phyloP scores from a whole-genome alignment of 2,329 filamentous ascomycete genomes.

The Coleophoma eucalyptorum region DNA sequence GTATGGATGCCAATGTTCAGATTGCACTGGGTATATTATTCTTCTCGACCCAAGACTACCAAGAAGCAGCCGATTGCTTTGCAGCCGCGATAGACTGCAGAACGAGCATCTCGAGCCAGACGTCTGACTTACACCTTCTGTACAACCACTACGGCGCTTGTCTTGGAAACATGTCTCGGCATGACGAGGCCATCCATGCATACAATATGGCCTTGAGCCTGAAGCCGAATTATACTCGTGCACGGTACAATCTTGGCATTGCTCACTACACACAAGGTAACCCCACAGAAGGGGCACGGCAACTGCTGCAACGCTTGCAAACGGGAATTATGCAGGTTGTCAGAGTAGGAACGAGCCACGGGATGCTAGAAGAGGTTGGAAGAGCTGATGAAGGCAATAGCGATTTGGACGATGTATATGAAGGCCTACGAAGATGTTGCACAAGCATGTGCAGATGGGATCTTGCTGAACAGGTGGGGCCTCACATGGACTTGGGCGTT shows the following conservation, averaged over 20 bases:
- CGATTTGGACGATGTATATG: background rate
- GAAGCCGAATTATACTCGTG: background rate
- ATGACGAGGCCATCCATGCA: background rate
- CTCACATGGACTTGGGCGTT: background rate
- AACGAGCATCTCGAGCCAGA: constrained; percentile 57
- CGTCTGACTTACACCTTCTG: constrained; percentile 10
- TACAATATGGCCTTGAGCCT: background rate
- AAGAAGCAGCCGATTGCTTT: constrained; percentile 5
- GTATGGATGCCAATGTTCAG: constrained; percentile 3
- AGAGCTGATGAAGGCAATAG: background rate
- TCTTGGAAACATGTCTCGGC: background rate
- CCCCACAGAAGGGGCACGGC: background rate
- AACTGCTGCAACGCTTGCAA: background rate
- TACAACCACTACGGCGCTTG: constrained; percentile 5
- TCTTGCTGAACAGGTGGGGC: background rate
- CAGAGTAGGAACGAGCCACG: background rate
- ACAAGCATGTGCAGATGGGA: background rate
- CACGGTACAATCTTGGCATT: background rate
- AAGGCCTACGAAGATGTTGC: background rate
- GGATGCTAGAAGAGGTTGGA: background rate
- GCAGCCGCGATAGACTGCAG: constrained; percentile 63
- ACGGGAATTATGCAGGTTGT: background rate
- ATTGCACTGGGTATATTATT: constrained; percentile 3
- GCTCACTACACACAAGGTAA: background rate
- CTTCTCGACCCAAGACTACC: constrained; percentile 1